Conservation (phyloP, 2,329 filamentous ascomycete species). For the Diaporthe aspalathi region DNA sequence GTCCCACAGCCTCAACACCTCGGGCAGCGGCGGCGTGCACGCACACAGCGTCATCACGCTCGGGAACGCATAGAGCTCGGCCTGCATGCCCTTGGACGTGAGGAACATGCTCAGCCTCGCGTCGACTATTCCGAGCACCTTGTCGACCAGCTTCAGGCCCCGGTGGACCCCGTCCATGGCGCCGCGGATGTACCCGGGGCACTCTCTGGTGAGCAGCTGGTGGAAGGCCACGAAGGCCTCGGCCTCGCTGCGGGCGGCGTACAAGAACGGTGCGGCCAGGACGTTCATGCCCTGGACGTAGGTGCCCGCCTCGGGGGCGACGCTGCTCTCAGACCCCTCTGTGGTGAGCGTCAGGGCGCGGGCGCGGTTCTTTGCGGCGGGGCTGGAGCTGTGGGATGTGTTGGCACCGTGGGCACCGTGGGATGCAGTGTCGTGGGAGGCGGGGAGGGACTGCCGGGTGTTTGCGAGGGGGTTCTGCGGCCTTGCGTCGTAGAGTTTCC, state of each 20-base stretch:
- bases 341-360: conserved; percentile 71
- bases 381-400: conserved; percentile 55
- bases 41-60: conserved; percentile 94
- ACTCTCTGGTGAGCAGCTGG: conserved; percentile 86
- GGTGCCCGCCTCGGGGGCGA: conserved; percentile 75
- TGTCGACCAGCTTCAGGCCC: conserved; percentile 90
- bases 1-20: conserved; percentile 95
- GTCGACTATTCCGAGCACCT: conserved; percentile 90
- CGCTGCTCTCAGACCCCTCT: conserved; percentile 70
- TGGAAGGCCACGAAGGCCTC: conserved; percentile 95
- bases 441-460: conserved; percentile 49
- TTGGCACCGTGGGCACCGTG: conserved; percentile 42
- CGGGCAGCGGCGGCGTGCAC: conserved; percentile 92
- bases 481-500: conserved; percentile 87
- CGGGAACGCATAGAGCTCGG: conserved; percentile 96
- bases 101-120: conserved; percentile 87
- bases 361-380: conserved; percentile 62
- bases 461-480: conserved; percentile 51
- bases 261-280: conserved; percentile 92
- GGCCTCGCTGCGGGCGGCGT: conserved; percentile 91
- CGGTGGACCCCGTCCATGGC: conserved; percentile 98
- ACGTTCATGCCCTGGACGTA: conserved; percentile 99
- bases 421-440: conserved; percentile 50
- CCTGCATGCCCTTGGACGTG: conserved; percentile 86
- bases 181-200: conserved; percentile 92